phyloP scores from a whole-genome alignment of 495 filamentous ascomycete species.

The Trichoderma orchidacearum region DNA sequence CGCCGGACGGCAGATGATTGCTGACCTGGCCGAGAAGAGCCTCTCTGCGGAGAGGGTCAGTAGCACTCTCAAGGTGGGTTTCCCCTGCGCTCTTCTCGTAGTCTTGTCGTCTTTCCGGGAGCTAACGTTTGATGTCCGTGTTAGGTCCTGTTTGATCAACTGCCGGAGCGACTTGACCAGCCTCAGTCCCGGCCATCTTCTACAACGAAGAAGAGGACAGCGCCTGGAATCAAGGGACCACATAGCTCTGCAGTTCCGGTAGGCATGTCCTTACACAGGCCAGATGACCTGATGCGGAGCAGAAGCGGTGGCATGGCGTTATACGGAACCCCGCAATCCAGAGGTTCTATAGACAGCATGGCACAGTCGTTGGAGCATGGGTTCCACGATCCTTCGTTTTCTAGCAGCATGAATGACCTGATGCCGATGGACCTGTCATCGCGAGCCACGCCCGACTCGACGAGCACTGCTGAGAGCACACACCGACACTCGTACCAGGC shows the following conservation, averaged over 20 bases:
- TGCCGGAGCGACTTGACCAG: conserved; percentile 54
- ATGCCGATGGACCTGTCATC: conserved; percentile 16
- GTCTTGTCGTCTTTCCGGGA: too few species aligned
- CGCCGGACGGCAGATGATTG: conserved; percentile 71
- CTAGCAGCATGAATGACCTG: conserved; percentile 14
- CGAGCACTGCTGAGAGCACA: conserved; percentile 7
- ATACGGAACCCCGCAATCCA: conserved; percentile 11
- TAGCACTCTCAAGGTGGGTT: conserved; percentile 50
- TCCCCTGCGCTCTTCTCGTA: background rate
- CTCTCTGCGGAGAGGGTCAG: conserved; percentile 81
- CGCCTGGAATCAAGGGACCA: conserved; percentile 29
- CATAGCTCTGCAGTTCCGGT: conserved; percentile 12
- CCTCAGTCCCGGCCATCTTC: conserved; percentile 14
- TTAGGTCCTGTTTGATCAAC: conserved; percentile 63
- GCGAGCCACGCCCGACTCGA: conserved; percentile 11
- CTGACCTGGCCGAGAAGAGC: conserved; percentile 64
- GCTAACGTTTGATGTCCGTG: too few species aligned
- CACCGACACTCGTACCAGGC: conserved; percentile 15
- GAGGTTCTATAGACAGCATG: conserved; percentile 20
- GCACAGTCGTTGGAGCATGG: conserved; percentile 12
- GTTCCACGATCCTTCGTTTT: conserved; percentile 12
- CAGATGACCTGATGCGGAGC: conserved; percentile 34
- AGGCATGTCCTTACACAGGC: conserved; percentile 20
- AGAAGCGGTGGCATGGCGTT: conserved; percentile 10
- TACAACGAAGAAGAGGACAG: conserved; percentile 42